A percentile compares a stretch with the other conserved stretches of the same genome.
Conservation (phyloP, 495 filamentous ascomycete species). For the Talaromyces adpressus region DNA sequence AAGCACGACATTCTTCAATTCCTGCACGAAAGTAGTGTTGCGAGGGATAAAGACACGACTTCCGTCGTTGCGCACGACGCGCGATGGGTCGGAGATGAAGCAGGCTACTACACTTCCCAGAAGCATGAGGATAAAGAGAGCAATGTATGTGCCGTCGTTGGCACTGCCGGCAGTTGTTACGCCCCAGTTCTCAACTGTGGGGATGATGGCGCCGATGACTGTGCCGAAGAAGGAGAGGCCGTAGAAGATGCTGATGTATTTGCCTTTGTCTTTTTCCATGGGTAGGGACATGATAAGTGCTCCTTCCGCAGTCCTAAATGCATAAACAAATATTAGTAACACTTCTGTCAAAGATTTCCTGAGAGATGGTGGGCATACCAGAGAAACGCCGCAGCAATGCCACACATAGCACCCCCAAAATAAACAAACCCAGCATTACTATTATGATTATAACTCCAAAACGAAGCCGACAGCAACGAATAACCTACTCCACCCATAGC, state of each 20-base stretch:
- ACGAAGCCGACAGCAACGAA: constrained; percentile 12
- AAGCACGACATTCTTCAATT: constrained; percentile 12
- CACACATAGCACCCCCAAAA: constrained; percentile 14
- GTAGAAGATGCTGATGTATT: constrained; percentile 15
- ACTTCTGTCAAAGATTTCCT: background rate
- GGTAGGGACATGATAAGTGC: constrained; percentile 13
- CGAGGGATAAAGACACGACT: constrained; percentile 11
- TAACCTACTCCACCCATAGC: constrained; percentile 12
- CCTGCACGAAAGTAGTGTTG: constrained; percentile 11
- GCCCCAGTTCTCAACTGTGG: constrained; percentile 12
- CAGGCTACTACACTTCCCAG: constrained; percentile 13
- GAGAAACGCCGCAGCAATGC: constrained; percentile 13
- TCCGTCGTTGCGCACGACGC: constrained; percentile 12
- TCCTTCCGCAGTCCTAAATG: constrained; percentile 11
- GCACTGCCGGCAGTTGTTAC: constrained; percentile 13
- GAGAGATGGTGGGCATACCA: constrained; percentile 5
- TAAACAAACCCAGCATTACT: constrained; percentile 11
- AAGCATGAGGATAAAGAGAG: constrained; percentile 13
- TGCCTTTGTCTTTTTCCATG: constrained; percentile 13
- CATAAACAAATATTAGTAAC: background rate
- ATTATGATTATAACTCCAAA: constrained; percentile 14
- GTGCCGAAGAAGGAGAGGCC: constrained; percentile 13
- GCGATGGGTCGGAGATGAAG: constrained; percentile 10
- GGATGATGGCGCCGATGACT: constrained; percentile 14
- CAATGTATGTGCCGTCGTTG: constrained; percentile 14